These are phyloP conservation scores for Uncinocarpus reesii DNA, from an alignment of 2,329 filamentous ascomycete genomes.

Conservation along the genomic window DNA sequence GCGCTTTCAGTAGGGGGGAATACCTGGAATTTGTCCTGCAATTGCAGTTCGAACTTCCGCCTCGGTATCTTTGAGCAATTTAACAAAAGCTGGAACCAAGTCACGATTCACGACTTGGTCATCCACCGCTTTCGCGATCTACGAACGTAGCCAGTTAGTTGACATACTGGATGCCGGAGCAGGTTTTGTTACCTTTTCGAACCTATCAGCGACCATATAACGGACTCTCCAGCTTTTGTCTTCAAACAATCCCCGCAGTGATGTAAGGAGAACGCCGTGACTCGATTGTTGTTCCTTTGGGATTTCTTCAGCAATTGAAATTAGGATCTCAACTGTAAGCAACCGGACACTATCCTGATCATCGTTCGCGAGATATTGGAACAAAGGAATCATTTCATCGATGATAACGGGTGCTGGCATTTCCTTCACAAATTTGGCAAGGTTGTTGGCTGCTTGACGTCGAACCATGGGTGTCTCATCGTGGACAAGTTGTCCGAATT, in stretches of 20 bases:
- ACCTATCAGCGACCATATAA: slow-evolving; percentile 98
- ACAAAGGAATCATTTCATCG: slow-evolving; percentile 97
- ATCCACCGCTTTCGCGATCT: slow-evolving; percentile 97
- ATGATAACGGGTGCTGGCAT: slow-evolving; percentile 87
- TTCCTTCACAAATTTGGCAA: slow-evolving; percentile 95
- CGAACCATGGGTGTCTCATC: slow-evolving; percentile 99
- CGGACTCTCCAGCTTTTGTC: slow-evolving; percentile 99
- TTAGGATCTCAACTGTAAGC: slow-evolving; percentile 90
- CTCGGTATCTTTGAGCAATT: slow-evolving; percentile 94
- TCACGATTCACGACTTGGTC: slow-evolving; percentile 92
- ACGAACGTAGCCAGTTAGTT: slow-evolving; percentile 15
- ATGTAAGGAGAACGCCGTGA: slow-evolving; percentile 83
- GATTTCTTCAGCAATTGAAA: slow-evolving; percentile 91
- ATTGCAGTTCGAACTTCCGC: slow-evolving; percentile 95
- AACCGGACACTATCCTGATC: slow-evolving; percentile 96
- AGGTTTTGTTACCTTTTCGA: slow-evolving; percentile 65
- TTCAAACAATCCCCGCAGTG: slow-evolving; percentile 85
- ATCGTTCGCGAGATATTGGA: slow-evolving; percentile 90
- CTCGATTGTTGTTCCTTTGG: slow-evolving; percentile 97
- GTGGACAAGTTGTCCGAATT: slow-evolving; percentile 87
- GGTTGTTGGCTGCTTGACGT: slow-evolving; percentile 88
- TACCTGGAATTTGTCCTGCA: slow-evolving; percentile 87
- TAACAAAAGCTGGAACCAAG: slow-evolving; percentile 91
- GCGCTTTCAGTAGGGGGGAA: slow-evolving; percentile 14
- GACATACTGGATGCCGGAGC: neutral